phyloP scores from a whole-genome alignment of 192 early-diverging fungal species.

The Rhizoclosmatium globosum region DNA sequence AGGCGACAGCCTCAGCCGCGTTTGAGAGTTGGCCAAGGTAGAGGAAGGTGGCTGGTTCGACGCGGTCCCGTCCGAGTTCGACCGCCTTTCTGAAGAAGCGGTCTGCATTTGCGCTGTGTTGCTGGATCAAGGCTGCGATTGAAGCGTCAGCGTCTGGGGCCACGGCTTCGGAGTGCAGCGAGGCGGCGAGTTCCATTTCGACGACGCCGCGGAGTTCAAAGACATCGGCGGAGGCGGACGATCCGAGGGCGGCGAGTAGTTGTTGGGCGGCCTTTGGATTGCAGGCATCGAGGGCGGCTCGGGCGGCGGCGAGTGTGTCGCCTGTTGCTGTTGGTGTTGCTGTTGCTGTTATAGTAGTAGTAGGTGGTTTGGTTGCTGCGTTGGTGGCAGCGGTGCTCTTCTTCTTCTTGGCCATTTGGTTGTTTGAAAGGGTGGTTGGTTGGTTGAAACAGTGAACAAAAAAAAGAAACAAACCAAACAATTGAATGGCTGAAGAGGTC shows the following conservation, averaged over 20 bases:
- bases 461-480: slow-evolving; percentile 9
- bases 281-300: slow-evolving; percentile 69
- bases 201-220: slow-evolving; percentile 77
- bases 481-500: slow-evolving; percentile 16
- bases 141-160: not conserved
- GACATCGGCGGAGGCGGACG: slow-evolving; percentile 55
- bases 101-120: slow-evolving; percentile 20
- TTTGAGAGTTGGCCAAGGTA: slow-evolving; percentile 71
- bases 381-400: not conserved
- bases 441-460: slow-evolving; percentile 3
- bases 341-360: not conserved
- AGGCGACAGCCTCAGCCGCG: slow-evolving; percentile 45
- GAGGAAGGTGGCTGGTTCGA: slow-evolving; percentile 76
- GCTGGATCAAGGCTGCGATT: slow-evolving; percentile 21
- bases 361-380: not conserved
- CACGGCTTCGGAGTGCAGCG: slow-evolving; percentile 38
- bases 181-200: slow-evolving; percentile 78
- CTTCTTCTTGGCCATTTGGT: slow-evolving; percentile 22
- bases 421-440: not conserved
- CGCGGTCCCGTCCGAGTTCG: slow-evolving; percentile 70
- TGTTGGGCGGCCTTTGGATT: slow-evolving; percentile 76
- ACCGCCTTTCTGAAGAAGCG: slow-evolving; percentile 75
- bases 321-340: not conserved
- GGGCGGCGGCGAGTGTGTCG: slow-evolving; percentile 41
- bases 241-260: slow-evolving; percentile 69